Evolutionary conservation across 2,329 filamentous ascomycete species (phyloP).

Genomic region (Cladosporium sphaerospermum): DNA sequence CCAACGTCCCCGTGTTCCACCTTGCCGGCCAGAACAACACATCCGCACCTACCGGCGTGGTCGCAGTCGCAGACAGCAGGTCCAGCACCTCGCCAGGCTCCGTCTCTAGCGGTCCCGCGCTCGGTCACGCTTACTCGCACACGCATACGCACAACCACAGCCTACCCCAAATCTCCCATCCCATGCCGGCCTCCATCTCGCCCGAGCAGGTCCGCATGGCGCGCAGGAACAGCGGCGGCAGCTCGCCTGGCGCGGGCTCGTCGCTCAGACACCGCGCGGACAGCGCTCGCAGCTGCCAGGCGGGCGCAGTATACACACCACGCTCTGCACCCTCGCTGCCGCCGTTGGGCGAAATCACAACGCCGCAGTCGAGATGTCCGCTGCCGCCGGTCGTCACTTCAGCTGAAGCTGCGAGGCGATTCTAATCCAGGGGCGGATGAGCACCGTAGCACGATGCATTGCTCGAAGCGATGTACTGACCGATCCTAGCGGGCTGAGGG

Average conservation of each 20-base stretch:
- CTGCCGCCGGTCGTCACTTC: slow-evolving; percentile 27
- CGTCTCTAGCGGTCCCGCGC: not conserved
- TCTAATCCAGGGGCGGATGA: not conserved
- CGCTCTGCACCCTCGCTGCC: slow-evolving; percentile 20
- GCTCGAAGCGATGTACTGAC: no score
- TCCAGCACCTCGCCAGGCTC: slow-evolving; percentile 25
- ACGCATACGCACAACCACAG: slow-evolving; percentile 29
- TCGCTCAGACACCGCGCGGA: slow-evolving; percentile 26
- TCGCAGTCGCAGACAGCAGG: slow-evolving; percentile 17
- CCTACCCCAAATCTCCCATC: slow-evolving; percentile 26
- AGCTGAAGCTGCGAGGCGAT: slow-evolving; percentile 16
- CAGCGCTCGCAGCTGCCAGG: slow-evolving; percentile 26
- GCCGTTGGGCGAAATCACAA: slow-evolving; percentile 23
- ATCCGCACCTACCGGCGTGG: slow-evolving; percentile 14
- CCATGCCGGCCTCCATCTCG: slow-evolving; percentile 19
- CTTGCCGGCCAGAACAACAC: slow-evolving; percentile 31
- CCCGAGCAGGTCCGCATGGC: slow-evolving; percentile 23
- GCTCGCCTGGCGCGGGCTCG: slow-evolving; percentile 17
- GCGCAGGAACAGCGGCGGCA: slow-evolving; percentile 21
- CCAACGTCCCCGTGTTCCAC: slow-evolving; percentile 80
- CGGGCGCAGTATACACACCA: slow-evolving; percentile 11
- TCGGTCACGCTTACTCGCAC: slow-evolving; percentile 14
- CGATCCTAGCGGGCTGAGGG: not conserved
- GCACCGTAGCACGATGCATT: not conserved
- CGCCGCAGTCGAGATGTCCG: slow-evolving; percentile 20